phyloP scores from a whole-genome alignment of 768 basidiomycete genomes.

The Austroboletus eburneus region DNA sequence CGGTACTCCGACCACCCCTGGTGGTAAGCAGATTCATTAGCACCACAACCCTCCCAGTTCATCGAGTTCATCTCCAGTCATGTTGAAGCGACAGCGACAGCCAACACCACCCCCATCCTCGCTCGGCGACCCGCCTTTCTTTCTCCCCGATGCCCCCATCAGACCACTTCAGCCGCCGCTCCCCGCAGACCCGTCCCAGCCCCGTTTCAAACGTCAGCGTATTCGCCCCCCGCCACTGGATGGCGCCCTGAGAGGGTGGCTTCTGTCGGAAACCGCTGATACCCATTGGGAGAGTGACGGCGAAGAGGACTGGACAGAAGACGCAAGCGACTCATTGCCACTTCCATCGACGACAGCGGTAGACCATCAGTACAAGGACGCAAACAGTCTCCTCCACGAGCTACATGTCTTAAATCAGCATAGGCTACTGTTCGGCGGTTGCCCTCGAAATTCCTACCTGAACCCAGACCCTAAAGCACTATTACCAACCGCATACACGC shows the following conservation, averaged over 20 bases:
- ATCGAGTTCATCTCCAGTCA: slow-evolving; percentile 17
- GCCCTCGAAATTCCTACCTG: slow-evolving; percentile 9
- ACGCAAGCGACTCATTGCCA: slow-evolving; percentile 25
- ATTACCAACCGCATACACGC: not conserved
- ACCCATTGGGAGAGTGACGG: slow-evolving; percentile 24
- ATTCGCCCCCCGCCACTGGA: slow-evolving; percentile 49
- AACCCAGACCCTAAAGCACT: not conserved
- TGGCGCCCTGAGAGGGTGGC: slow-evolving; percentile 49
- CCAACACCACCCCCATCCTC: slow-evolving; percentile 39
- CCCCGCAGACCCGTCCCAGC: slow-evolving; percentile 9
- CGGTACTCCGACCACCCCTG: slow-evolving; percentile 21
- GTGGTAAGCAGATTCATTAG: not conserved
- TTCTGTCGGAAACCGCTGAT: slow-evolving; percentile 1
- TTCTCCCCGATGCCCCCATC: slow-evolving; percentile 10
- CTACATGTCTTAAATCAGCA: slow-evolving; percentile 67
- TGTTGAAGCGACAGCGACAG: slow-evolving; percentile 55
- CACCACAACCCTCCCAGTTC: slow-evolving; percentile 1
- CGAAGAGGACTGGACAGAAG: slow-evolving; percentile 32
- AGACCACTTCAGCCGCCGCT: slow-evolving; percentile 13
- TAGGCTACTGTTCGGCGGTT: slow-evolving; percentile 41
- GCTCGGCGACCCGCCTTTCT: slow-evolving; percentile 24
- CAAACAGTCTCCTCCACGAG: slow-evolving; percentile 66
- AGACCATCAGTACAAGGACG: slow-evolving; percentile 53
- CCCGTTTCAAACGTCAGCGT: slow-evolving; percentile 52
- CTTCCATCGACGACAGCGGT: slow-evolving; percentile 12